These are phyloP conservation scores for Cynanchum wilfordii DNA, from an alignment of 257 asterid species.

Conservation along the genomic window DNA sequence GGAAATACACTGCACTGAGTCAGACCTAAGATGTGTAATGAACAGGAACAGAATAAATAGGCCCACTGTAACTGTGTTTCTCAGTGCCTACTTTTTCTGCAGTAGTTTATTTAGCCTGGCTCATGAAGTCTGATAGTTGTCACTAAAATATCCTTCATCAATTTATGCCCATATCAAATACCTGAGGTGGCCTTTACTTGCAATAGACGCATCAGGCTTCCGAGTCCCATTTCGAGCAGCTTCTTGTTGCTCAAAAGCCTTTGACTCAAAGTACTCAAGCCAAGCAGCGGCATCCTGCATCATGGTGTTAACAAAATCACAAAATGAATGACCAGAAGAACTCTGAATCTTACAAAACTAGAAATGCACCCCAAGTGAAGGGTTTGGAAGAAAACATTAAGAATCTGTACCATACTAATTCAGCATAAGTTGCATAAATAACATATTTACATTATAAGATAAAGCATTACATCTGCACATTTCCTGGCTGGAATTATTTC, in stretches of 20 bases:
- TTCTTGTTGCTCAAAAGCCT: slow-evolving; percentile 94
- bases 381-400: slow-evolving; percentile 7
- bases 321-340: slow-evolving; percentile 4
- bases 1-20: not conserved
- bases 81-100: not conserved
- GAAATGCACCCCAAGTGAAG: not conserved
- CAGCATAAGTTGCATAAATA: not conserved
- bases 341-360: slow-evolving; percentile 9
- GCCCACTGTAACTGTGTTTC: not conserved
- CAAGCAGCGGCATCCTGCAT: slow-evolving; percentile 95
- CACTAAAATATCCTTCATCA: not conserved
- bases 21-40: not conserved
- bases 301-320: slow-evolving; percentile 13
- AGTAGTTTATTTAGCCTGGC: not conserved
- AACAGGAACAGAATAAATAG: not conserved
- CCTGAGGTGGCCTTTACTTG: slow-evolving; percentile 97
- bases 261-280: slow-evolving; percentile 93
- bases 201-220: slow-evolving; percentile 88
- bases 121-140: not conserved
- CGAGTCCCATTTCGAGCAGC: slow-evolving; percentile 89
- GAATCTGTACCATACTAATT: not conserved
- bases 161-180: slow-evolving; percentile 17
- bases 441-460: not conserved
- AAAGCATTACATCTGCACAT: not conserved
- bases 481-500: not conserved